Evolutionary conservation across 2,329 filamentous ascomycete genomes (phyloP), one percentile per base, ranked within the genome.

Genomic region (Fusarium sp.): DNA sequence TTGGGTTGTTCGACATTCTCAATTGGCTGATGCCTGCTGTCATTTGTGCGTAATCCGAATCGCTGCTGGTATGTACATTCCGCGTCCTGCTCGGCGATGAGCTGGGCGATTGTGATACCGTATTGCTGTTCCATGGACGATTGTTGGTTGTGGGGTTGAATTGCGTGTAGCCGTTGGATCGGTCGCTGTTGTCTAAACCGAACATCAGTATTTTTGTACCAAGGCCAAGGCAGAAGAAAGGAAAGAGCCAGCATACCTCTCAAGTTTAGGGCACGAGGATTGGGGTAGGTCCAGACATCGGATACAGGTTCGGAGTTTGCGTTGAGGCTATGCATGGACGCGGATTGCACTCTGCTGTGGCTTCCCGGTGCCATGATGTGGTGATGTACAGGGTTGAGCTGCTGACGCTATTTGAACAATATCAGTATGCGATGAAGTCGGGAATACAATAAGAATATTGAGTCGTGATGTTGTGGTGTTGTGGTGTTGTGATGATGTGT

Each of bases 131-230:
- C 91, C 91, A 93, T 80, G 65, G 82, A 79, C 61, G 92, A 45
- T 83, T 81, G 69, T 92, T 89, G 19, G 87, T 86, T 40, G 88
- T 84, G 26, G 26, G 26, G 61, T 91, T 83, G 38, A 94, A 82
- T 59, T 90, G 91, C 62, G 88, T 85, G 7, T 91, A 92, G 47
- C 91, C 91, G 5, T 88, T 89, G 73, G 89, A 87, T 54, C 73
- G 69, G 26, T 74, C 73, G 54, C 78, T 73, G 56, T 73, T 53
- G 19, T 77, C 77, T 77, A 57, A 20, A 23, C 19, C 42, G 32
- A 26, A 48, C 15, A 68, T 71, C 54, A 73, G 71, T 49, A 58
- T 39, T 28, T 30, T 38, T 28, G 39, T 43, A 40, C 10, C 9
- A 19, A 36, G 32, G 3, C n/a, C n/a, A 7, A n/a, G 38, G 34